These are phyloP conservation scores for Apophysomyces ossiformis DNA, from an alignment of 371 early-diverging fungal genomes.

Conservation along the genomic window DNA sequence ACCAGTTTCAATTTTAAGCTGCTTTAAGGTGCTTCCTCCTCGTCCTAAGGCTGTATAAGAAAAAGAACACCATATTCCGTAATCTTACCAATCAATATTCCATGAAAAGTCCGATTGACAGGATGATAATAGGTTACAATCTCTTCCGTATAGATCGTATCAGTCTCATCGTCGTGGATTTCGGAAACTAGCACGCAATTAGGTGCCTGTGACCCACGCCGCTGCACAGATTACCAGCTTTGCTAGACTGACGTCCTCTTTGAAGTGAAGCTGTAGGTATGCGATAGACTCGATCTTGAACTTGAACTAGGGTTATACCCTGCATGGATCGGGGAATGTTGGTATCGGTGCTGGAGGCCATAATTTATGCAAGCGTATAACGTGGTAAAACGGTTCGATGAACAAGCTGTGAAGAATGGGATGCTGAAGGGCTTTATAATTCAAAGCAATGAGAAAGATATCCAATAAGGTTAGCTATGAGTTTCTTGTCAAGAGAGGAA, in stretches of 20 bases:
- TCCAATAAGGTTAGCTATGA: too few species aligned
- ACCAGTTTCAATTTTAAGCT: constrained; percentile 33
- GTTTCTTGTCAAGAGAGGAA: too few species aligned
- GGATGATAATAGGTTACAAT: constrained; percentile 33
- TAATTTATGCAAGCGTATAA: constrained; percentile 11
- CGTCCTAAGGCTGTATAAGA: constrained; percentile 19
- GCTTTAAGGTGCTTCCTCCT: constrained; percentile 37
- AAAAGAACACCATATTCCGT: not conserved
- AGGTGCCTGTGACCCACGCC: not conserved
- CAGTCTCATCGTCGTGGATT: constrained; percentile 7
- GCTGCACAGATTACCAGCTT: not conserved
- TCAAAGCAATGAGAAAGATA: too few species aligned
- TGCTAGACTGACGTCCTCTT: not conserved
- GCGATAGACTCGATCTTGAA: constrained; percentile 30
- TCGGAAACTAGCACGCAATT: not conserved
- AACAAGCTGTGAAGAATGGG: too few species aligned
- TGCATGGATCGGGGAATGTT: constrained; percentile 15
- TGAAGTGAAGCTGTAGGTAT: constrained; percentile 26
- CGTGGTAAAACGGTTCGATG: not conserved
- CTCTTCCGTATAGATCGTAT: constrained; percentile 29
- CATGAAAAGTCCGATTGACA: constrained; percentile 33
- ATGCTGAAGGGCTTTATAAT: too few species aligned
- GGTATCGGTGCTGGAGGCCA: constrained; percentile 3
- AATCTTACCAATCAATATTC: constrained; percentile 30
- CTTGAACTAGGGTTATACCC: constrained; percentile 37